Evolutionary conservation across 495 filamentous ascomycete species (phyloP).

Genomic region (Sordaria brevicollis): DNA sequence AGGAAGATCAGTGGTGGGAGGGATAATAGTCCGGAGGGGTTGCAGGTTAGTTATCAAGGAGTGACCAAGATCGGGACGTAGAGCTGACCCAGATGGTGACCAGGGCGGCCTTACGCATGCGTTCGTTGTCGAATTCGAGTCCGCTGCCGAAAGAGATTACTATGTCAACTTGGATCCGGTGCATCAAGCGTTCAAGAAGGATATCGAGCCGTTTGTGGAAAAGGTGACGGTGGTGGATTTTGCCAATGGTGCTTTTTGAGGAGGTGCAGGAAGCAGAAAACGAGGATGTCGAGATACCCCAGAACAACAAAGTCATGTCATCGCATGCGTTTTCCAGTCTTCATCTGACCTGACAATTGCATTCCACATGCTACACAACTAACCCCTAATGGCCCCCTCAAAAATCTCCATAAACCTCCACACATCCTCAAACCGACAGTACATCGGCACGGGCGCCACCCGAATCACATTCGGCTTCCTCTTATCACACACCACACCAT

Average conservation of each 20-base stretch:
- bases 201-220: conserved; percentile 22
- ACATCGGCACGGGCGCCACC: conserved; percentile 78
- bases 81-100: conserved; percentile 1
- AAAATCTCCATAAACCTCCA: conserved; percentile 60
- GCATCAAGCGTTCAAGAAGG: conserved; percentile 37
- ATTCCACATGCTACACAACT: neutral
- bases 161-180: conserved; percentile 41
- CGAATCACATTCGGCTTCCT: conserved; percentile 78
- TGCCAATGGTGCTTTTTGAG: conserved; percentile 22
- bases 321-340: neutral
- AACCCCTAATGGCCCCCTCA: conserved; percentile 26
- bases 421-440: conserved; percentile 75
- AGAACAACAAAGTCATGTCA: too few species aligned
- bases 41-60: conserved; percentile 37
- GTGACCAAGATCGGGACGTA: neutral
- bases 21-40: conserved; percentile 55
- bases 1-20: conserved; percentile 45
- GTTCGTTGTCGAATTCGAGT: conserved; percentile 54
- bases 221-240: conserved; percentile 38
- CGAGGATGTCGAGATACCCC: too few species aligned
- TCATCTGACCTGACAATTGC: neutral
- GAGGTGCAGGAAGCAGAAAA: too few species aligned
- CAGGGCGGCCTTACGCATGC: conserved; percentile 48
- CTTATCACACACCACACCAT: conserved; percentile 73
- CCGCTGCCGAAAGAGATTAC: conserved; percentile 44